These are phyloP conservation scores for Colletotrichum nymphaeae DNA, from an alignment of 2,329 filamentous ascomycete species.

Conservation along the genomic window DNA sequence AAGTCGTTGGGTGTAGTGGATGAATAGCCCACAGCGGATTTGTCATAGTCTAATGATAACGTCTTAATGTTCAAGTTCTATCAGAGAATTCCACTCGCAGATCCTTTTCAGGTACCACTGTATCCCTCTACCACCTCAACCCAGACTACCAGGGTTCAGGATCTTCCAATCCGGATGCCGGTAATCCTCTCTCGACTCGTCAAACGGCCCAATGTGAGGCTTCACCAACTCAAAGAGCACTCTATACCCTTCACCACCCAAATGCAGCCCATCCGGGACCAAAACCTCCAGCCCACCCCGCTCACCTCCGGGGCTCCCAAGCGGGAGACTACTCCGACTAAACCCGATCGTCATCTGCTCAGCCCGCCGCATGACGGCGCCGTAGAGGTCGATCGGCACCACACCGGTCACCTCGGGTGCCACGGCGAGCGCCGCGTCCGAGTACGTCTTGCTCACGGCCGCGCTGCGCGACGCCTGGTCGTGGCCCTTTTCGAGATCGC, in stretches of 20 bases:
- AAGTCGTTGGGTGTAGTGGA: too few relatives aligned
- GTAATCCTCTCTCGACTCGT: background rate
- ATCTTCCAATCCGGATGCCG: background rate
- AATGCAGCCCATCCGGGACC: background rate
- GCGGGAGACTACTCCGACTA: background rate
- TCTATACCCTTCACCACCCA: background rate
- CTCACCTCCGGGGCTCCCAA: background rate
- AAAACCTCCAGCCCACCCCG: background rate
- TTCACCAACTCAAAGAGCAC: background rate
- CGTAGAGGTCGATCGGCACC: background rate
- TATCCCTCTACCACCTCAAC: background rate
- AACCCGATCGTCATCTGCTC: background rate
- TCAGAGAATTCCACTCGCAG: background rate
- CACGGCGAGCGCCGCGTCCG: background rate
- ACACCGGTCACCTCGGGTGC: background rate
- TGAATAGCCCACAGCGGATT: background rate
- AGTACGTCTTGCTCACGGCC: background rate
- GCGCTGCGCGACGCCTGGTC: background rate
- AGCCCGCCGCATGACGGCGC: background rate
- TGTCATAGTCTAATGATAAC: background rate
- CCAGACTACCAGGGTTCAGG: background rate
- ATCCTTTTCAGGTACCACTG: background rate
- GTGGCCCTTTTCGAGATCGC: background rate
- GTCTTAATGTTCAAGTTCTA: background rate
- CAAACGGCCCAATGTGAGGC: background rate